phyloP scores from a whole-genome alignment of 495 filamentous ascomycete genomes.

The Saxophila tyrrhenica region DNA sequence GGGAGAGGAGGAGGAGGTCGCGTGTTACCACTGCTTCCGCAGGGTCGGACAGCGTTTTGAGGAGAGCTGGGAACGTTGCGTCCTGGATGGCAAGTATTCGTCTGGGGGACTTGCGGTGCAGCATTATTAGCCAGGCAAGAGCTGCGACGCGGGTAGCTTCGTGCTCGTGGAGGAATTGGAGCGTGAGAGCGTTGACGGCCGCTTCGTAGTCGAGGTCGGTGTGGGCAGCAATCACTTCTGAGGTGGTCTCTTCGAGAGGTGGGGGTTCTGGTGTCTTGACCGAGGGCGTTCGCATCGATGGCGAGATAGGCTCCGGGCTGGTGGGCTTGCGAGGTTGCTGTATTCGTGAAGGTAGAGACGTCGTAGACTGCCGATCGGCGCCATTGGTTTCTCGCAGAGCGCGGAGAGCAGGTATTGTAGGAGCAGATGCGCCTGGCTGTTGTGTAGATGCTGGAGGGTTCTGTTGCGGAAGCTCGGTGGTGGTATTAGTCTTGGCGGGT shows the following conservation, averaged over 20 bases:
- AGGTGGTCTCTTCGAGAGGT: slow-evolving; percentile 23
- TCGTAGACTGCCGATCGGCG: slow-evolving; percentile 7
- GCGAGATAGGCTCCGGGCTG: slow-evolving; percentile 11
- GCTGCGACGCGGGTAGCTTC: slow-evolving; percentile 91
- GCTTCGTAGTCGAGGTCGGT: slow-evolving; percentile 90
- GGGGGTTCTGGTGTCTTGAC: slow-evolving; percentile 29
- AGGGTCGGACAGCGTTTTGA: slow-evolving; percentile 94
- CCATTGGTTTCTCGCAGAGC: slow-evolving; percentile 6
- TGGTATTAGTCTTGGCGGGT: slow-evolving; percentile 12
- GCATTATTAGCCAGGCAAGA: slow-evolving; percentile 91
- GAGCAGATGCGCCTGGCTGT: slow-evolving; percentile 16
- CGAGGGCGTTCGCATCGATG: background rate
- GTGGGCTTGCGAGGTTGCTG: slow-evolving; percentile 3
- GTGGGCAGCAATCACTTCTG: slow-evolving; percentile 32
- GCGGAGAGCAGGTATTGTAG: slow-evolving; percentile 1
- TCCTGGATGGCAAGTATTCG: slow-evolving; percentile 88
- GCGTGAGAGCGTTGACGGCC: slow-evolving; percentile 85
- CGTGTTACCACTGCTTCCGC: slow-evolving; percentile 92
- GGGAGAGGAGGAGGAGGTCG: slow-evolving; percentile 85
- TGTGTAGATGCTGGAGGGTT: slow-evolving; percentile 14
- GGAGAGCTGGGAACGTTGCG: slow-evolving; percentile 87
- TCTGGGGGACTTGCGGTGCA: slow-evolving; percentile 85
- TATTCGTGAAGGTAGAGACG: background rate
- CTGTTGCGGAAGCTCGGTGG: slow-evolving; percentile 1
- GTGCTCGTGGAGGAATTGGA: slow-evolving; percentile 92